These are phyloP conservation scores for Trichoderma pleuroti DNA, from an alignment of 2,329 filamentous ascomycete species.

Conservation along the genomic window DNA sequence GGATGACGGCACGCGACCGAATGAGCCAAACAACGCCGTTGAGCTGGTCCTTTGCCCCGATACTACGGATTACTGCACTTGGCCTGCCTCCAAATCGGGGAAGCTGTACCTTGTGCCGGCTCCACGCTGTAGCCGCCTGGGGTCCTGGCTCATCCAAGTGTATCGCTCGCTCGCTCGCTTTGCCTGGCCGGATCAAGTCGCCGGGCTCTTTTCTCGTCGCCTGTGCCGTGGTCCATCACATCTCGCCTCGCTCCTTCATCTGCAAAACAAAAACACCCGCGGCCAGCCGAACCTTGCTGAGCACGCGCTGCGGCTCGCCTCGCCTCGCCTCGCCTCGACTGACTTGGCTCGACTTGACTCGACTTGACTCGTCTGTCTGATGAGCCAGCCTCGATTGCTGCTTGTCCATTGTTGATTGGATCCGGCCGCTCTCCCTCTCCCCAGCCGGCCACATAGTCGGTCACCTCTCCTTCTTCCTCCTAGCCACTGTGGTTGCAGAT, in stretches of 20 bases:
- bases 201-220: background rate
- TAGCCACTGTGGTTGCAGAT: background rate
- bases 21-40: conserved; percentile 10
- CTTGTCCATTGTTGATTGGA: conserved; percentile 5
- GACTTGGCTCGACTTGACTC: background rate
- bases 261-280: conserved; percentile 3
- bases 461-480: background rate
- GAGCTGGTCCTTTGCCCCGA: conserved; percentile 10
- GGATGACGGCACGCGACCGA: conserved; percentile 20
- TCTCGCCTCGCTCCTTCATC: conserved; percentile 1
- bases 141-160: conserved; percentile 9
- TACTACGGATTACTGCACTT: background rate
- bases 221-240: conserved; percentile 6
- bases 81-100: conserved; percentile 8
- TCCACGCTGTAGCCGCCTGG: conserved; percentile 16
- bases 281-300: conserved; percentile 2
- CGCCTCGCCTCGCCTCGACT: background rate
- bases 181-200: conserved; percentile 7
- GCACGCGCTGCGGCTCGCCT: background rate
- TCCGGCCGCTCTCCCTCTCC: background rate
- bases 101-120: conserved; percentile 1
- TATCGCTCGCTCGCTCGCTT: background rate
- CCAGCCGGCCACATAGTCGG: background rate
- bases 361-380: background rate
- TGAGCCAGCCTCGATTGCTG: background rate